Evolutionary conservation across 2,329 filamentous ascomycete genomes (phyloP).

Genomic region (Aureobasidium leucospermi): DNA sequence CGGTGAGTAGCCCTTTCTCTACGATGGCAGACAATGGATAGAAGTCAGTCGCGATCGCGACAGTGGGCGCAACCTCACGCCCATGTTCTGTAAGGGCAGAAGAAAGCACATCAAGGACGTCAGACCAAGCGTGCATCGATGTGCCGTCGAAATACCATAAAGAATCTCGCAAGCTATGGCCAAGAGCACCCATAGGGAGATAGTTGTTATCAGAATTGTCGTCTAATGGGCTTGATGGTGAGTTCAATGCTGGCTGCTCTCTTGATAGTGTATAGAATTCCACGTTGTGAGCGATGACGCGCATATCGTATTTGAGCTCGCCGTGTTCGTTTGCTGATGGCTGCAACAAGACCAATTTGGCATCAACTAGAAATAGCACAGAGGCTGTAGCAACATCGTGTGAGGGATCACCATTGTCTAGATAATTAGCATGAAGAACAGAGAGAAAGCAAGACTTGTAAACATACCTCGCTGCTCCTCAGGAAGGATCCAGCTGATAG

Average conservation of each 20-base stretch:
- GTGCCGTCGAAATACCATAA: slow-evolving; percentile 91
- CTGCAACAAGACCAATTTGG: slow-evolving; percentile 86
- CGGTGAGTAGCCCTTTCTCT: slow-evolving; percentile 83
- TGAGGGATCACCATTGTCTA: slow-evolving; percentile 80
- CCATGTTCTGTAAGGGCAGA: slow-evolving; percentile 58
- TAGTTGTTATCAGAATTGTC: slow-evolving; percentile 13
- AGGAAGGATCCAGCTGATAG: slow-evolving; percentile 91
- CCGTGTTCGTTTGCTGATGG: slow-evolving; percentile 76
- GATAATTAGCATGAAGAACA: slow-evolving; percentile 10
- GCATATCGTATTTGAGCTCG: slow-evolving; percentile 96
- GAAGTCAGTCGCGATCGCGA: slow-evolving; percentile 83
- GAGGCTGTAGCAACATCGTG: slow-evolving; percentile 91
- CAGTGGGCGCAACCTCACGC: slow-evolving; percentile 64
- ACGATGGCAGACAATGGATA: slow-evolving; percentile 83
- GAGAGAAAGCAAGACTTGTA: slow-evolving; percentile 15
- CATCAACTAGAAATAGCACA: slow-evolving; percentile 93
- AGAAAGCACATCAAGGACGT: slow-evolving; percentile 74
- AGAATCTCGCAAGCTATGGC: slow-evolving; percentile 66
- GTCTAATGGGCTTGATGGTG: neutral
- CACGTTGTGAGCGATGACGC: slow-evolving; percentile 88
- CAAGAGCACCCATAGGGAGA: slow-evolving; percentile 20
- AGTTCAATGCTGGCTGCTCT: slow-evolving; percentile 57
- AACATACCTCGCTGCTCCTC: slow-evolving; percentile 70
- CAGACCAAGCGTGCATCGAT: slow-evolving; percentile 80
- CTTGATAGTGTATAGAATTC: slow-evolving; percentile 92